phyloP scores from a whole-genome alignment of 345 rosid genomes.

The Hevea brasiliensis region DNA sequence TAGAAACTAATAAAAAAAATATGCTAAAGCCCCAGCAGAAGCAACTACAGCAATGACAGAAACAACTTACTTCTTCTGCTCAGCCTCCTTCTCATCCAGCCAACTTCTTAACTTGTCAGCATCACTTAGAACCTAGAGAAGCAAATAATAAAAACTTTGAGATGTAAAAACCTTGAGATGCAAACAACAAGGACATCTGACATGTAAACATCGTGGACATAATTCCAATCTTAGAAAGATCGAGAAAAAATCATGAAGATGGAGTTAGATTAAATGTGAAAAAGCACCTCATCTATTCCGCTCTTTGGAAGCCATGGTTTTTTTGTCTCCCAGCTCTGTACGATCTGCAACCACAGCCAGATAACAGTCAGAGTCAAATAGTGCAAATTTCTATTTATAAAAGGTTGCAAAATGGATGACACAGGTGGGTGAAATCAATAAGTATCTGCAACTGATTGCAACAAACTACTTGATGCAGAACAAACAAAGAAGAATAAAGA shows the following conservation, averaged over 20 bases:
- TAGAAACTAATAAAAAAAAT: neutral
- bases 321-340: slow-evolving; percentile 62
- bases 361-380: slow-evolving; percentile 6
- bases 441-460: neutral
- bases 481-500: too few species aligned
- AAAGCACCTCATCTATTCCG: slow-evolving; percentile 65
- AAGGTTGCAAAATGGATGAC: neutral
- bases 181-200: too few species aligned
- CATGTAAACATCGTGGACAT: neutral
- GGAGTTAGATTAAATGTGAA: slow-evolving; percentile 5
- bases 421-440: neutral
- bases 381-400: neutral
- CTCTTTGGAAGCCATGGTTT: slow-evolving; percentile 93
- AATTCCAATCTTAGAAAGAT: neutral
- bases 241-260: neutral
- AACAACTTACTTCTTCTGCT: slow-evolving; percentile 70
- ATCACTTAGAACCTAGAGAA: slow-evolving; percentile 56
- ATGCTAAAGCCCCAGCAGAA: neutral
- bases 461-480: too few species aligned
- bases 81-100: slow-evolving; percentile 80
- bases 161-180: too few species aligned
- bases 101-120: slow-evolving; percentile 68
- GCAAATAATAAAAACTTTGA: neutral
- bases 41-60: neutral
- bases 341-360: slow-evolving; percentile 45